These are phyloP conservation scores for Pyricularia sp. DNA, from an alignment of 2,329 filamentous ascomycete species.

Conservation along the genomic window DNA sequence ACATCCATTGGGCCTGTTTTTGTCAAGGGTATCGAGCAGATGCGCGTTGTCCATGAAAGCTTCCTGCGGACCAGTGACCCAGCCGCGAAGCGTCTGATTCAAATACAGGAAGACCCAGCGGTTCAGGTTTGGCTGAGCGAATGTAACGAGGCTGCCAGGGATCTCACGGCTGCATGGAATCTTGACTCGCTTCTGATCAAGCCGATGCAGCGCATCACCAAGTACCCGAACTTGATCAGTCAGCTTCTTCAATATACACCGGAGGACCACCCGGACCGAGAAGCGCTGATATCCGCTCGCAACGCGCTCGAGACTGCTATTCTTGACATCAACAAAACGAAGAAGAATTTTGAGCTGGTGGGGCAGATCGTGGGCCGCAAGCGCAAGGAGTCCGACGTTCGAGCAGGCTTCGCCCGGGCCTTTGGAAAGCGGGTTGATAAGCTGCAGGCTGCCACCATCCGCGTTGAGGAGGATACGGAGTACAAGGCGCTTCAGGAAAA, in stretches of 20 bases:
- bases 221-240: slow-evolving; percentile 81
- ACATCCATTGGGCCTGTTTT: slow-evolving; percentile 46
- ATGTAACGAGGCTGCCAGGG: slow-evolving; percentile 85
- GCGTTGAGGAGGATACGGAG: slow-evolving; percentile 65
- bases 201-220: slow-evolving; percentile 87
- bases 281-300: slow-evolving; percentile 46
- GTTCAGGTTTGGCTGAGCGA: slow-evolving; percentile 83
- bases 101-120: slow-evolving; percentile 53
- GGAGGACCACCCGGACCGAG: slow-evolving; percentile 72
- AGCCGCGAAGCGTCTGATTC: slow-evolving; percentile 50
- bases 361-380: slow-evolving; percentile 81
- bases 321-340: slow-evolving; percentile 86
- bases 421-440: slow-evolving; percentile 87
- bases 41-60: slow-evolving; percentile 51
- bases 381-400: slow-evolving; percentile 80
- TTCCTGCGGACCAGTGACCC: slow-evolving; percentile 55
- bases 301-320: slow-evolving; percentile 54
- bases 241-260: slow-evolving; percentile 74
- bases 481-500: slow-evolving; percentile 77
- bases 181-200: slow-evolving; percentile 95
- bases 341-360: slow-evolving; percentile 88
- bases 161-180: slow-evolving; percentile 90
- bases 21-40: slow-evolving; percentile 45
- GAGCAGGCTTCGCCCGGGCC: slow-evolving; percentile 75
- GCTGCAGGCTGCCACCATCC: slow-evolving; percentile 53